Evolutionary conservation across 257 asterid genomes (phyloP), one percentile per base, ranked within the genome.

Genomic region (Jacaranda mimosifolia): DNA sequence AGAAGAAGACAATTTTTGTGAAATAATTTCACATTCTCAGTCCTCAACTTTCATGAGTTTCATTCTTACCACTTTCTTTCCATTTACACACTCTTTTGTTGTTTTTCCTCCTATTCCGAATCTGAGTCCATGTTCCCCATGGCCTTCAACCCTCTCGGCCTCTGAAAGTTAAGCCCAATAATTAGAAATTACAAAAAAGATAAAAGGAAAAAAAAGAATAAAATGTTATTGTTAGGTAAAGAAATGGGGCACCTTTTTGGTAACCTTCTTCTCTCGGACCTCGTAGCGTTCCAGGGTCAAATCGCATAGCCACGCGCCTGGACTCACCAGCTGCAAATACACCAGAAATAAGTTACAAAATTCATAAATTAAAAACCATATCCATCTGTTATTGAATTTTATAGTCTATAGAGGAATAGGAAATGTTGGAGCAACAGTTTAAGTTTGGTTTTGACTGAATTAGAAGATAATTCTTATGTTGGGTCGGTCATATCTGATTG

Each of bases 101-200:
- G 52, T 70, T 55, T 70, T 52, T 9, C 45, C 36, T 49, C 12
- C 72, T 82, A 86, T 40, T 88, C 93, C 0, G 93, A 88, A 39
- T 88, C 93, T 6, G 91, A 88, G 17, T 86, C 93, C 83, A 86
- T 67, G 79, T 81, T 86, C 43, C 90, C 91, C 93, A 88, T 86
- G 11, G 88, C 93, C 77, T 86, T 88, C 83, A 88, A 66, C 62
- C 93, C 93, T 83, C 93, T 81, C 39, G 89, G 88, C 69, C 91
- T 83, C 93, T 88, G 88, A 78, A 75, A 71, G 36, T 17, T 6
- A 26, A 70, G 60, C 3, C 14, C 5, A 51, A n/a, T 6, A 43
- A 18, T 18, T 53, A 15, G 14, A 15, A 48, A 36, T 15, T n/a
- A n/a, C n/a, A n/a, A n/a, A n/a, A 11, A 15, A n/a, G 7, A 7